Evolutionary conservation across 2,329 filamentous ascomycete species (phyloP).

Genomic region (Talaromyces sp.): DNA sequence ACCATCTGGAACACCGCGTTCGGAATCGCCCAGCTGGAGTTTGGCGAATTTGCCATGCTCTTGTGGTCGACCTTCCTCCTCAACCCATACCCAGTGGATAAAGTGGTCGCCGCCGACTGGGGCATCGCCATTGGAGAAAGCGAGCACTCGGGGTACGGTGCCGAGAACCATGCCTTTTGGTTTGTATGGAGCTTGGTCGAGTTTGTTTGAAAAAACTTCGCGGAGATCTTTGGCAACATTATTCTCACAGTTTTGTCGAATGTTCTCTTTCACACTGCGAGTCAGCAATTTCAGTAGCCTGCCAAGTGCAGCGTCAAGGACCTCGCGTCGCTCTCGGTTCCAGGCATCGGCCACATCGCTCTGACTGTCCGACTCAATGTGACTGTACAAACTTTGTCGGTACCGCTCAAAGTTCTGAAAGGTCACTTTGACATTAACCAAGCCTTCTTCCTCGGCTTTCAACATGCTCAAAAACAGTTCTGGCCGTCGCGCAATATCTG

Average conservation of each 20-base stretch:
- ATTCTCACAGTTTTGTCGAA: constrained; percentile 91
- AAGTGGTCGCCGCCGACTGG: constrained; percentile 64
- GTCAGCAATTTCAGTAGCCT: constrained; percentile 81
- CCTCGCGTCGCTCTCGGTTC: constrained; percentile 82
- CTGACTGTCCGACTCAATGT: constrained; percentile 92
- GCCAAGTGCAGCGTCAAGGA: constrained; percentile 71
- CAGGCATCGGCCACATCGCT: constrained; percentile 92
- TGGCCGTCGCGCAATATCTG: constrained; percentile 73
- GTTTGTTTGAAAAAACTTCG: constrained; percentile 79
- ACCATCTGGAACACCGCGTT: constrained; percentile 63
- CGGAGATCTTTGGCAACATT: constrained; percentile 82
- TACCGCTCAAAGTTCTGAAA: constrained; percentile 73
- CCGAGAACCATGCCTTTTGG: constrained; percentile 88
- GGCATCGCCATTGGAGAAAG: constrained; percentile 79
- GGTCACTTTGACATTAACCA: constrained; percentile 77
- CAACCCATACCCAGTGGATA: constrained; percentile 85
- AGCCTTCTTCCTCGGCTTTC: constrained; percentile 88
- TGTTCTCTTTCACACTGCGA: constrained; percentile 88
- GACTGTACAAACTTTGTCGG: constrained; percentile 67
- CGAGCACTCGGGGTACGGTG: constrained; percentile 78
- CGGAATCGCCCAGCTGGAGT: constrained; percentile 59
- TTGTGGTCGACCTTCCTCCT: constrained; percentile 82
- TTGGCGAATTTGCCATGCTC: constrained; percentile 86
- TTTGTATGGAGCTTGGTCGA: constrained; percentile 95
- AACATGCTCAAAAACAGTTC: constrained; percentile 96